Conservation (phyloP, 2,329 filamentous ascomycete genomes). For the Nannizziopsis barbatae region DNA sequence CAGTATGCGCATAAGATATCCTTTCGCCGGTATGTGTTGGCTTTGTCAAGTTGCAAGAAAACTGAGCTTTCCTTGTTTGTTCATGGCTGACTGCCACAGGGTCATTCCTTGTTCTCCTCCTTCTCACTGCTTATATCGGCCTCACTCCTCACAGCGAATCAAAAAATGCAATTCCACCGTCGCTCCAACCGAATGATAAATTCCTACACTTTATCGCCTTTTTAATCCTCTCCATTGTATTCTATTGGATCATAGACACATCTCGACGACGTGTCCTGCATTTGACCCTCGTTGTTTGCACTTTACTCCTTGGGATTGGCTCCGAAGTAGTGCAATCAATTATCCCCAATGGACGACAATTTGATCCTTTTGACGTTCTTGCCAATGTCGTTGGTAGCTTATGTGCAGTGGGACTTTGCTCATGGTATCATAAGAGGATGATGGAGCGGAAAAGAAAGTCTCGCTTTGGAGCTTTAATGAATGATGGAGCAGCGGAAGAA, state of each 20-base stretch:
- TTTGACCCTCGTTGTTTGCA: conserved; percentile 70
- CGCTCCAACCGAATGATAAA: conserved; percentile 70
- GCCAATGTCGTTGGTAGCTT: conserved; percentile 77
- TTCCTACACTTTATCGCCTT: conserved; percentile 77
- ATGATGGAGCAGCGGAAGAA: conserved; percentile 34
- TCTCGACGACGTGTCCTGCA: conserved; percentile 74
- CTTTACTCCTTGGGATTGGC: conserved; percentile 46
- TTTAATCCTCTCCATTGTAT: conserved; percentile 69
- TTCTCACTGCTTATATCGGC: conserved; percentile 67
- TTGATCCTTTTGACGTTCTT: conserved; percentile 74
- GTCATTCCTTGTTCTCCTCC: conserved; percentile 54
- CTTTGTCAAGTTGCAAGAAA: neutral
- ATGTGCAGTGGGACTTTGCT: conserved; percentile 59
- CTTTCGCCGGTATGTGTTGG: conserved; percentile 64
- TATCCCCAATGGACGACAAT: conserved; percentile 59
- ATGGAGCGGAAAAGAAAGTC: conserved; percentile 69
- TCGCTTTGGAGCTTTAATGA: conserved; percentile 57
- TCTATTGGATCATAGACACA: conserved; percentile 97
- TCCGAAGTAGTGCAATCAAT: conserved; percentile 49
- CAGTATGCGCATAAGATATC: conserved; percentile 71
- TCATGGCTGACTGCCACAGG: conserved; percentile 36
- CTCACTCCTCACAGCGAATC: conserved; percentile 46
- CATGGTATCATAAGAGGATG: conserved; percentile 94
- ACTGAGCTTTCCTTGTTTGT: neutral
- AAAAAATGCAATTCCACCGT: conserved; percentile 31